Conservation (phyloP, 331 rosid species). For the Phaseolus coccineus region DNA sequence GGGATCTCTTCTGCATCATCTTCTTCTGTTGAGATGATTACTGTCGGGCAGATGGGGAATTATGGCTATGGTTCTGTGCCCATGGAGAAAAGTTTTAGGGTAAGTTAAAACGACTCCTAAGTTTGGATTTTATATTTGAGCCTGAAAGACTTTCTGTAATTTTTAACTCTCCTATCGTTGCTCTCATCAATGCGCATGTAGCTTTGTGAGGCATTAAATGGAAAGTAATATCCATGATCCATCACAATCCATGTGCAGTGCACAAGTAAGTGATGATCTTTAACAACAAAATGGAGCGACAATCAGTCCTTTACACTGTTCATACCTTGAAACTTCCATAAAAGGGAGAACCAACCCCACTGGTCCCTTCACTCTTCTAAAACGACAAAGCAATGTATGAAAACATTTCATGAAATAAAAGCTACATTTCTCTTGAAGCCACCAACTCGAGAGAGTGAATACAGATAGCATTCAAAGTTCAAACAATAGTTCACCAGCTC, state of each 20-base stretch:
- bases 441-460: background rate
- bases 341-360: conserved; percentile 14
- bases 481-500: conserved; percentile 13
- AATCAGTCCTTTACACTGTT: conserved; percentile 17
- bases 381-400: background rate
- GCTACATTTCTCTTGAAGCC: conserved; percentile 35
- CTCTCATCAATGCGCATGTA: background rate
- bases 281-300: conserved; percentile 36
- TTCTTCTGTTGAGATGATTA: conserved; percentile 65
- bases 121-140: background rate
- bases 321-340: conserved; percentile 45
- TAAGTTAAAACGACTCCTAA: conserved; percentile 47
- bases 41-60: conserved; percentile 70
- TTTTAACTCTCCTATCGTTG: background rate
- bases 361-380: conserved; percentile 2
- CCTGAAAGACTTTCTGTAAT: background rate
- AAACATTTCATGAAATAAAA: conserved; percentile 33
- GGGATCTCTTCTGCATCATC: conserved; percentile 64
- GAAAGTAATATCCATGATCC: conserved; percentile 36
- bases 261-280: conserved; percentile 37
- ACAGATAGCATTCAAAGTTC: background rate
- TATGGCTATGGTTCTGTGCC: conserved; percentile 78
- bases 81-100: conserved; percentile 89
- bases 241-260: conserved; percentile 35
- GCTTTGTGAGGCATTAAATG: conserved; percentile 34